These are phyloP conservation scores for Ascochyta rabiei DNA, from an alignment of 2,329 filamentous ascomycete genomes.

Conservation along the genomic window DNA sequence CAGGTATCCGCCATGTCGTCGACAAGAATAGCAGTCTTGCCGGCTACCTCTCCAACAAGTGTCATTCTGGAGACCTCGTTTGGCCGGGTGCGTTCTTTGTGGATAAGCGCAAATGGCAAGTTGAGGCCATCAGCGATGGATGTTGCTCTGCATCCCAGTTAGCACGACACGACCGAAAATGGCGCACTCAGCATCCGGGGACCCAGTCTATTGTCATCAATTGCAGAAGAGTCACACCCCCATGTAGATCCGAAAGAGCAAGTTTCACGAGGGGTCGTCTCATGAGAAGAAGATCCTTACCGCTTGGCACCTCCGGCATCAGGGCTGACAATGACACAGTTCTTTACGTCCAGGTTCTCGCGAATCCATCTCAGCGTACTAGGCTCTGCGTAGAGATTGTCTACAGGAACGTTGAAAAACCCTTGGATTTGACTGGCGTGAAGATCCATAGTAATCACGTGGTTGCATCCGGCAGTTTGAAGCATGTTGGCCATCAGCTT, in stretches of 20 bases:
- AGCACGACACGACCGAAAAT: constrained; percentile 16
- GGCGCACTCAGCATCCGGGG: background rate
- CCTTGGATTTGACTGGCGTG: constrained; percentile 94
- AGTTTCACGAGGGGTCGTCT: background rate
- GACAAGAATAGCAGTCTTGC: constrained; percentile 92
- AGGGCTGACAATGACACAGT: constrained; percentile 92
- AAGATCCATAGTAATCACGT: constrained; percentile 95
- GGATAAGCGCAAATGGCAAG: constrained; percentile 89
- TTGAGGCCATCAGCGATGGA: constrained; percentile 92
- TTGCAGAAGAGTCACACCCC: background rate
- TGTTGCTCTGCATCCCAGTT: constrained; percentile 66
- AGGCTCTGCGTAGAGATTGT: constrained; percentile 91
- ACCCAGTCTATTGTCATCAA: background rate
- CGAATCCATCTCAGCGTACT: constrained; percentile 90
- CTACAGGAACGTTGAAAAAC: constrained; percentile 85
- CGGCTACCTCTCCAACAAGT: constrained; percentile 90
- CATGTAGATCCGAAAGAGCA: background rate
- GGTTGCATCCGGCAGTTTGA: constrained; percentile 89
- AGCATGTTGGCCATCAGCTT: constrained; percentile 98
- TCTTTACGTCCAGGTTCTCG: constrained; percentile 79
- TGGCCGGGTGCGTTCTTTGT: constrained; percentile 91
- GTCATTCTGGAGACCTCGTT: constrained; percentile 94
- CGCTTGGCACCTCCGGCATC: constrained; percentile 95
- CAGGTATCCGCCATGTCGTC: constrained; percentile 99
- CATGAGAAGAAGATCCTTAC: constrained; percentile 47